Percentiles rank a stretch among this genome's conserved stretches.
Evolutionary conservation across 345 rosid species (phyloP).

Genomic region (Streptanthus diversifolius): DNA sequence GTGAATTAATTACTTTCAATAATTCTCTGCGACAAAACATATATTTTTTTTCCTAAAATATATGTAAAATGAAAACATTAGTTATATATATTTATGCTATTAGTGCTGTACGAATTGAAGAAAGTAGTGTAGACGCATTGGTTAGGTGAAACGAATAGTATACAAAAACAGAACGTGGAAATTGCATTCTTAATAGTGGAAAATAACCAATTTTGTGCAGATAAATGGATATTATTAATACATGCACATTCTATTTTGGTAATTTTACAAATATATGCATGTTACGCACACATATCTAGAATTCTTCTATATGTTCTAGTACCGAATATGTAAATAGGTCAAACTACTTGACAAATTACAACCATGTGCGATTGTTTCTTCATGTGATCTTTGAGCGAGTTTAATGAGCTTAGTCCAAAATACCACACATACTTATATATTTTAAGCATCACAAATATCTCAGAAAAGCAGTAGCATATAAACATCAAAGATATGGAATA

Average conservation of each 20-base stretch:
- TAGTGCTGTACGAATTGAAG: slow-evolving; percentile 1
- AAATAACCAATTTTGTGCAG: background rate
- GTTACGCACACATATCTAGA: slow-evolving; percentile 3
- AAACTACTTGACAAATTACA: slow-evolving; percentile 17
- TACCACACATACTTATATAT: background rate
- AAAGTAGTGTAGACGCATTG: slow-evolving; percentile 1
- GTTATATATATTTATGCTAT: background rate
- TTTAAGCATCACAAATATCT: background rate
- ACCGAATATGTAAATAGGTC: slow-evolving; percentile 4
- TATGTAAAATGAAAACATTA: background rate
- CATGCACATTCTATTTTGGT: background rate
- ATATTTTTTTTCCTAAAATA: background rate
- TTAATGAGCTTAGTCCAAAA: background rate
- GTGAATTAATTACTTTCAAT: background rate
- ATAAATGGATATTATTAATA: background rate
- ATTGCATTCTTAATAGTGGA: slow-evolving; percentile 8
- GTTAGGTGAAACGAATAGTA: slow-evolving; percentile 27
- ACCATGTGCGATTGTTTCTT: slow-evolving; percentile 26
- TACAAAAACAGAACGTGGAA: slow-evolving; percentile 27
- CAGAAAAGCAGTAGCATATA: background rate
- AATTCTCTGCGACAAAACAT: background rate
- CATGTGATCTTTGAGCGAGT: background rate
- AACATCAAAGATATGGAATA: background rate
- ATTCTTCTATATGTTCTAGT: slow-evolving; percentile 3
- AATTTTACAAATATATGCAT: slow-evolving; percentile 4